Base-by-base conservation (phyloP, 1,284 basidiomycete genomes). In the Quambalaria eucalypti region DNA sequence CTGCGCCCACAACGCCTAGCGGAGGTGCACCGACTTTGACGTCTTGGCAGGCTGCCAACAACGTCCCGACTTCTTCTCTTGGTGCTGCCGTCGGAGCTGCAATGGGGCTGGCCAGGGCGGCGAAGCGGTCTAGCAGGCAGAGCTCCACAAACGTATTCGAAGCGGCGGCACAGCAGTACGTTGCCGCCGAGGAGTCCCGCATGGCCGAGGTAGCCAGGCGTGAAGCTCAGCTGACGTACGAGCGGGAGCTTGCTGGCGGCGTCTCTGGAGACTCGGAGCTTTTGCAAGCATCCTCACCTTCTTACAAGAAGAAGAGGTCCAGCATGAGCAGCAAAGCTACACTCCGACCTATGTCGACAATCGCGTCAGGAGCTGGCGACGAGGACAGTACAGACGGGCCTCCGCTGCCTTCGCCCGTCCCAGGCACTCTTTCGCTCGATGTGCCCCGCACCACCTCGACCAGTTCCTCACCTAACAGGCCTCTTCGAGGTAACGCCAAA, bases 41-140 rank as follows among this genome's bases (percentile, higher is more conserved):
- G 23, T 53, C 25, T 42, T 46, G 16, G 33, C 49, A 42, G n/a
- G 46, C 52, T 5, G 28, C 50, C 33, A 46, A 25, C 19, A 36
- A 28, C 25, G 26, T 59, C 53, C 16, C 50, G 48, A 61, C 59
- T 12, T 60, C 65, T 7, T 58, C 62, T 6, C 31, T 68, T 28
- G 65, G 66, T 7, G 63, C 66, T 2, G 60, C 68, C 8, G 60
- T 70, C 1, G 68, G 68, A 28, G 65, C 66, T 14, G 62, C 66
- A 28, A 63, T 70, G 30, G 68, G 68, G 9, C 36, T 66, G 57
- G 66, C 54, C 65, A 14, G 42, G 7, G 42, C 25, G 19, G 42
- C 42, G 14, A 46, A 46, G 42, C 42, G 42, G 2, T 23, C 42
- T 12, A 23, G 21, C 7, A 46, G 21, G 4, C 19, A 46, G 42